Evolutionary conservation across 2,329 filamentous ascomycete species (phyloP).

Genomic region (Sarocladium strictum): DNA sequence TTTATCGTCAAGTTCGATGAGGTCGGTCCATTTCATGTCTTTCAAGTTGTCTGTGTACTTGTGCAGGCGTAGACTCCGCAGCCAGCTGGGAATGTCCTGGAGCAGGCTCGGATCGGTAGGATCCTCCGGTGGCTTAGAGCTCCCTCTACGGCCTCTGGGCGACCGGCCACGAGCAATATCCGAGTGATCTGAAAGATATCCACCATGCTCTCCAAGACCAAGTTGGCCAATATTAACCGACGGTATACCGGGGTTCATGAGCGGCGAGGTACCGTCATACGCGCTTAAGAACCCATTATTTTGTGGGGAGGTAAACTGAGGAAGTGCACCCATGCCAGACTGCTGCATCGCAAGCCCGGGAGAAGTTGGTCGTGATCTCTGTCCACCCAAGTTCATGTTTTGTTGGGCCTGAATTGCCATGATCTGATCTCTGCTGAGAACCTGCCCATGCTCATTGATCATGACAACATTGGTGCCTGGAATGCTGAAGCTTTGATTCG

Average conservation of each 20-base stretch:
- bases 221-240: constrained; percentile 68
- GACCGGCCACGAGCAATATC: constrained; percentile 88
- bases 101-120: constrained; percentile 86
- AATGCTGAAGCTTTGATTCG: constrained; percentile 49
- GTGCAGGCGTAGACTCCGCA: constrained; percentile 88
- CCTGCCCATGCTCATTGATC: constrained; percentile 89
- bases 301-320: constrained; percentile 78
- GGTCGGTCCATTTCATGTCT: constrained; percentile 92
- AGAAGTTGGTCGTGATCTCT: constrained; percentile 82
- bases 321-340: constrained; percentile 50
- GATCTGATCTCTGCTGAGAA: constrained; percentile 79
- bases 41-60: constrained; percentile 99
- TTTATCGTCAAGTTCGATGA: constrained; percentile 88
- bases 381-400: constrained; percentile 54
- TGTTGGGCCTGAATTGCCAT: constrained; percentile 70
- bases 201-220: constrained; percentile 65
- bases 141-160: constrained; percentile 84
- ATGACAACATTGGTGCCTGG: constrained; percentile 78
- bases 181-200: constrained; percentile 89
- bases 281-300: constrained; percentile 92
- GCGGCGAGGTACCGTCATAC: constrained; percentile 69
- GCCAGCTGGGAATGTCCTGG: constrained; percentile 93
- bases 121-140: constrained; percentile 95
- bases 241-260: constrained; percentile 65
- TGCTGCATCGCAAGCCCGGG: constrained; percentile 77